Evolutionary conservation across 306 rosid species (phyloP).

Genomic region (Quercus variabilis): DNA sequence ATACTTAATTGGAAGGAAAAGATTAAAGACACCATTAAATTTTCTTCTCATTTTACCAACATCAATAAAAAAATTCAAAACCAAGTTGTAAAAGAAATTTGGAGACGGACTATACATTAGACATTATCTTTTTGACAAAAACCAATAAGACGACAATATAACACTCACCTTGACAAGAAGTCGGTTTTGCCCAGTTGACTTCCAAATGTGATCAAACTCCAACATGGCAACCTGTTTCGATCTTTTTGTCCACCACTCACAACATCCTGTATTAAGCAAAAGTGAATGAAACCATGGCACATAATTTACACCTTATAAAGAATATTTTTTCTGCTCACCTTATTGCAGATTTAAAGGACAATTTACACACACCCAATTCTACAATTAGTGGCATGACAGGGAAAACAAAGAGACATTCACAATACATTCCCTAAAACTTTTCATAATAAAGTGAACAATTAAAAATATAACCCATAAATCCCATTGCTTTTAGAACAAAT

Average conservation of each 20-base stretch:
- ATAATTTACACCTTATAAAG: conserved; percentile 16
- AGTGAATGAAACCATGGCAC: neutral
- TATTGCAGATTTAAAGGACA: too few species aligned
- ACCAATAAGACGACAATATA: too few species aligned
- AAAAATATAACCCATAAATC: too few species aligned
- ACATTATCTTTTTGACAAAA: neutral
- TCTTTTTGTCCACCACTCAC: conserved; percentile 84
- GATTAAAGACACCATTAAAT: neutral
- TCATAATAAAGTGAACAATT: too few species aligned
- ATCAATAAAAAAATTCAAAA: neutral
- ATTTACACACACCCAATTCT: too few species aligned
- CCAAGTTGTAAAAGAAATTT: neutral
- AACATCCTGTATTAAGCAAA: conserved; percentile 52
- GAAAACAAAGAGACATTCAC: too few species aligned
- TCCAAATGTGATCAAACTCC: conserved; percentile 87
- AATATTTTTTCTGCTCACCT: conserved; percentile 41
- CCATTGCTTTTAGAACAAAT: too few species aligned
- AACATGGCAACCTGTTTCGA: conserved; percentile 72
- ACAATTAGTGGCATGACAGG: too few species aligned
- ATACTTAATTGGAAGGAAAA: neutral
- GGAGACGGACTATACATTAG: neutral
- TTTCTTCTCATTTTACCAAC: neutral
- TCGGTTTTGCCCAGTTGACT: conserved; percentile 62
- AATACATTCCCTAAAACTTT: too few species aligned
- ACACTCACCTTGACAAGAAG: conserved; percentile 79